Base-by-base conservation (phyloP, 768 basidiomycete species). In the Rhodocollybia butyracea region DNA sequence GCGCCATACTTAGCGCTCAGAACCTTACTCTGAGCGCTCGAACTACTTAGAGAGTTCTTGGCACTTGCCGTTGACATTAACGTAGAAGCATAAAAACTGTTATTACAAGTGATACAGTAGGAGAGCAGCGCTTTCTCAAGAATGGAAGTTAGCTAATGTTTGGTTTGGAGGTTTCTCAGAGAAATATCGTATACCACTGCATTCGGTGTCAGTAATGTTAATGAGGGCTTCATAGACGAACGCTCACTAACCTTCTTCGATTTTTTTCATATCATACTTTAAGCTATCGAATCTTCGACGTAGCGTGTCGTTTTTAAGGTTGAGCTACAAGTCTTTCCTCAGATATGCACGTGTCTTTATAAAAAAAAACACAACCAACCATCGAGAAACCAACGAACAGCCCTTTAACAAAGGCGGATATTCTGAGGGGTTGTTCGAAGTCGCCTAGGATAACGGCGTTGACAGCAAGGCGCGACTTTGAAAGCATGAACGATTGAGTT, bases 231-330 rank as follows among this genome's bases (percentile, higher is more conserved):
- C n/a, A 30, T 32, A 15, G 31, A 32, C 26, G 27, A 46, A 52
- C n/a, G 41, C 46, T 24, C 27, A 29, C 74, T 46, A 54, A 82
- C 91, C 90, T 84, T 92, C 91, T 72, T 92, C 90, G 17, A 93
- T 88, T 63, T 91, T 91, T 68, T 91, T 91, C 58, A 93, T 80
- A 65, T 91, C 91, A 59, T 92, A 93, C 64, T 93, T 92, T 31
- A 92, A 73, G 59, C 87, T 83, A 64, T 92, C 90, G 64, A 88
- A 93, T 51, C 89, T 73, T 57, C 88, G 80, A 3, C 90, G 83
- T 17, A 93, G 71, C 0, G 74, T 64, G 62, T 92, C 91, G 55
- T 92, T 92, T 65, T 92, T 92, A 19, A 93, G 73, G 63, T 91
- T 93, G 13, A 93, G 75, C 90, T 90, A 59, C 34, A 43, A 30